Evolutionary conservation across 2,329 filamentous ascomycete species (phyloP), one percentile per base, ranked within the genome.

Genomic region (Aspergillus candidus): DNA sequence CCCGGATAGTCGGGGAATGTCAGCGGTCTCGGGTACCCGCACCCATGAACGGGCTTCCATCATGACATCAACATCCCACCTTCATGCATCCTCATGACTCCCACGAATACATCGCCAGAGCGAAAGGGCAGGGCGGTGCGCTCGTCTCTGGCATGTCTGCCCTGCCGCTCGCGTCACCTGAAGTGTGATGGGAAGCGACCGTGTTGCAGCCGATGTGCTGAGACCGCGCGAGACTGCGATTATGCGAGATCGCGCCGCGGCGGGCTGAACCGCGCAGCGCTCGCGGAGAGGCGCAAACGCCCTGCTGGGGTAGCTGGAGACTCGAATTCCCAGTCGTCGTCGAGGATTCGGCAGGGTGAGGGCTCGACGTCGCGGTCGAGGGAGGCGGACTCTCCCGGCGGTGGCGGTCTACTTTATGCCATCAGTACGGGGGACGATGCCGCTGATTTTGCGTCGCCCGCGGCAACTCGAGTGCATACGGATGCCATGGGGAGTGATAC

Each of bases 241-340:
- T 76, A 76, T 56, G 64, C 70, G 14, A 70, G 70, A 49, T 76
- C 74, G 11, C 65, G 73, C 31, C 63, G 74, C 51, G 73, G 74
- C 2, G 60, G 54, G 6, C 29, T 53, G n/a, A 43, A 49, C 35
- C 51, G 53, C 11, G 54, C 52, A 49, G 42, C 59, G n/a, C 31
- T 58, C 48, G 46, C 55, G 27, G 45, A 56, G 43, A 44, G 51
- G 43, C 49, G 52, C 34, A 53, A 55, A 48, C 40, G 46, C 39
- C 39, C 55, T 29, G 41, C 46, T 13, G 38, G 22, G 2, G 18
- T 29, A 2, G 48, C 33, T 11, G 6, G 15, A 14, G 17, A 32
- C 13, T 33, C 30, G 17, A 46, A 36, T 13, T 22, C 27, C 11
- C 50, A 43, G 15, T 13, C 22, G 22, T 11, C 18, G 15, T 11